Base-by-base conservation (phyloP, 768 basidiomycete species). In the Baorangia bicolor region DNA sequence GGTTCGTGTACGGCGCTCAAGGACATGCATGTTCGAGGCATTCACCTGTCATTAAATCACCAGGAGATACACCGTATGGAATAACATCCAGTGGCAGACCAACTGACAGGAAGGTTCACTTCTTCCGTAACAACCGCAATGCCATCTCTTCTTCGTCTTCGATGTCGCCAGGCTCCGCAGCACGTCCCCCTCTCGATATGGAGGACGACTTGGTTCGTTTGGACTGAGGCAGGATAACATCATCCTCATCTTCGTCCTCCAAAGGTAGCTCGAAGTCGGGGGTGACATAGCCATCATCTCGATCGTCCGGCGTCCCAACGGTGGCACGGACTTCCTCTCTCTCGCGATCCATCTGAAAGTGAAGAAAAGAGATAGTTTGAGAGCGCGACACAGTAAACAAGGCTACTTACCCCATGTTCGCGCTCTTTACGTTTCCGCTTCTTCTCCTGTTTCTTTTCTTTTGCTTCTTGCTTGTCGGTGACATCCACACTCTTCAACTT, bases 341-440 rank as follows among this genome's bases (percentile, higher is more conserved):
- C 43, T 64, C 74, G 41, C 8, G 61, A 62, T 74, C 65, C 45
- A 59, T 51, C 55, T 69, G 33, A 45, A 50, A 4, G 37, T 18
- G 3, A 30, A 23, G 13, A 13, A 51, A 42, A 44, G 30, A 21
- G 7, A 51, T 23, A 10, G 8, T 33, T 12, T 41, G 21, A 46
- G 44, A 6, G 6, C 3, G 12, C 6, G 27, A 33, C 45, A 64
- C 33, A 18, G 7, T 11, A 16, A 23, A 34, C 47, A 28, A 43
- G 6, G 14, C 8, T 34, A 54, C 67, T 62, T 51, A 71, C 75
- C 35, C 55, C 72, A 51, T 72, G 76, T 66, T 92, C 89, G 35
- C 81, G 79, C 53, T 92, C 88, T 74, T 95, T 96, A 66, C 90
- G 77, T 74, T 94, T 96, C 59, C 91, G 76, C 77, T 96, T 97